Base-by-base conservation (phyloP, 257 asterid genomes). In the Fraxinus cuspidata region DNA sequence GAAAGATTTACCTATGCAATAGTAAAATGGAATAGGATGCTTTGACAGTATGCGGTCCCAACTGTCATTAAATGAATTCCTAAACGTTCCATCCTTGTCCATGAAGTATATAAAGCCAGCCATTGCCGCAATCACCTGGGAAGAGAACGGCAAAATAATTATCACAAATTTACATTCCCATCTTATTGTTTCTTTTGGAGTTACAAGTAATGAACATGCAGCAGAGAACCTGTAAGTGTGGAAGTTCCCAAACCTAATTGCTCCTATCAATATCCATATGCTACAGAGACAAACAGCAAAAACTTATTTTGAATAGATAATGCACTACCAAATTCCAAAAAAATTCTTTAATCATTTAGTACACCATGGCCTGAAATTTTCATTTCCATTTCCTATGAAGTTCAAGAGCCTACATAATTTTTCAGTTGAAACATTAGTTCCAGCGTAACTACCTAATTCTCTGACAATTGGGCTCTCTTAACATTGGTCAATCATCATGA, bases 1-100 rank as follows among this genome's bases (percentile, higher is more conserved):
- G 34, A 25, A 32, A 78, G 9, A 71, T 71, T 82, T 85, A 88
- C 90, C 92, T 76, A 86, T 58, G 77, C 87, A 84, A 69, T 86
- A 88, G 83, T 88, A 88, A 74, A 88, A 88, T 29, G 92, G 92
- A 72, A 86, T 81, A 12, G 90, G 90, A 73, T 86, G 92, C 72
- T 69, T 86, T 12, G 92, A 88, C 49, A 88, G 86, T 78, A 86
- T 74, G 34, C 86, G 88, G 75, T 88, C 92, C 90, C 90, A 88
- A 77, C 88, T 86, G 75, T 84, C 90, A 72, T 81, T 82, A 75
- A 88, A 84, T 67, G 92, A 84, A 47, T 82, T 83, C 83, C 86
- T 86, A 78, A 88, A 80, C 64, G 79, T 79, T 73, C 90, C 92
- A 76, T 88, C 88, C 77, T 82, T 86, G 81, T 88, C 92, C 87